Evolutionary conservation across 2,329 filamentous ascomycete genomes (phyloP).

Genomic region (Verticillium albo-atrum): DNA sequence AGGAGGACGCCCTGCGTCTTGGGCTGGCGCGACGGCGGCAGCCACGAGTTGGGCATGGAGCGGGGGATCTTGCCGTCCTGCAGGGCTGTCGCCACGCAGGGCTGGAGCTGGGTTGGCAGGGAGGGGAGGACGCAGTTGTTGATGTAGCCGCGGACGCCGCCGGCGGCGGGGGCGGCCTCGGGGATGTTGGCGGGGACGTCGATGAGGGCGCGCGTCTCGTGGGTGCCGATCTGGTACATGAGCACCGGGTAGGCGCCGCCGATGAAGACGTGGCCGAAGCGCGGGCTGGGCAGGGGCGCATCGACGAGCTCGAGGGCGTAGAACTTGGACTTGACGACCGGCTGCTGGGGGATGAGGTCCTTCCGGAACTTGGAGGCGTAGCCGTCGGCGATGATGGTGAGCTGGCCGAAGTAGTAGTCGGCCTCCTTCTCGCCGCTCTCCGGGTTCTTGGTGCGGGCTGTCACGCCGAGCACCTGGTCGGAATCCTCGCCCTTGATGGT

Average conservation of each 20-base stretch:
- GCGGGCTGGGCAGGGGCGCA: slow-evolving; percentile 67
- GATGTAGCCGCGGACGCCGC: slow-evolving; percentile 83
- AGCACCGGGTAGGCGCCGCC: slow-evolving; percentile 73
- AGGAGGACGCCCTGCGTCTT: slow-evolving; percentile 62
- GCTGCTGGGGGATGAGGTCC: slow-evolving; percentile 61
- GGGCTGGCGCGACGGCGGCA: slow-evolving; percentile 66
- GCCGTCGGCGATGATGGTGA: slow-evolving; percentile 89
- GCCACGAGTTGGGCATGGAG: slow-evolving; percentile 94
- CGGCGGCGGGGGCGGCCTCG: slow-evolving; percentile 66
- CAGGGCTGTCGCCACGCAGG: slow-evolving; percentile 71
- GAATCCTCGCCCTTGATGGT: slow-evolving; percentile 67
- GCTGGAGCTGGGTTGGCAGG: slow-evolving; percentile 67
- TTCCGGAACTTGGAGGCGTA: slow-evolving; percentile 92
- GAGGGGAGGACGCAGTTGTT: slow-evolving; percentile 73
- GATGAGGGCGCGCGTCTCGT: slow-evolving; percentile 85
- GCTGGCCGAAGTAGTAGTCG: slow-evolving; percentile 81
- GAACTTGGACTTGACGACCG: slow-evolving; percentile 79
- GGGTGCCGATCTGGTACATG: slow-evolving; percentile 94
- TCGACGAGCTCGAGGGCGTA: slow-evolving; percentile 92
- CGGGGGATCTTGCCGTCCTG: slow-evolving; percentile 70
- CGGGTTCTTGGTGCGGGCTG: slow-evolving; percentile 61
- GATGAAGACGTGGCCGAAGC: slow-evolving; percentile 85
- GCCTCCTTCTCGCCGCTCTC: slow-evolving; percentile 48
- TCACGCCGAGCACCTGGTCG: slow-evolving; percentile 76
- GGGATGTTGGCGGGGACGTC: slow-evolving; percentile 78